Conservation (phyloP, 2,329 filamentous ascomycete genomes). For the Podosphaera fusca region DNA sequence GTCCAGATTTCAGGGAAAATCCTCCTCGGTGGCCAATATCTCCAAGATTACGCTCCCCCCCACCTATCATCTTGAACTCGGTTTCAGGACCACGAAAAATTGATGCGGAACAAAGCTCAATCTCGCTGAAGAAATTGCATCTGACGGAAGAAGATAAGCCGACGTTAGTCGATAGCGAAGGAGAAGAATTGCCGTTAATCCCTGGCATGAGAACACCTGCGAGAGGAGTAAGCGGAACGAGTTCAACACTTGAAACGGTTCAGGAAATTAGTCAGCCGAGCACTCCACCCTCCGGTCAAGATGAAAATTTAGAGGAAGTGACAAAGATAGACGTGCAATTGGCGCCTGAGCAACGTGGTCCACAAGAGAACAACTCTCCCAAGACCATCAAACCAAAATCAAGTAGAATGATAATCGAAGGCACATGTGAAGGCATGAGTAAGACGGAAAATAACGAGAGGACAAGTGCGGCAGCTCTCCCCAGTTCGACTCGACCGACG, state of each 20-base stretch:
- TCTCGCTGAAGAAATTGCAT: conserved; percentile 23
- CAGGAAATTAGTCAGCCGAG: conserved; percentile 67
- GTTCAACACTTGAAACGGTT: conserved; percentile 60
- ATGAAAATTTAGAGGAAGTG: conserved; percentile 26
- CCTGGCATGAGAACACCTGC: conserved; percentile 33
- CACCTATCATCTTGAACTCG: conserved; percentile 31
- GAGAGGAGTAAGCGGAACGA: conserved; percentile 33
- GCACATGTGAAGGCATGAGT: conserved; percentile 42
- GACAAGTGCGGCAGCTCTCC: conserved; percentile 10
- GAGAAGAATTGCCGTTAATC: conserved; percentile 11
- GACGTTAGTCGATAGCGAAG: conserved; percentile 8
- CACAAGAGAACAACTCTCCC: conserved; percentile 11
- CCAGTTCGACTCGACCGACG: conserved; percentile 16
- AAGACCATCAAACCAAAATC: conserved; percentile 24
- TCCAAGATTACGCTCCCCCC: conserved; percentile 55
- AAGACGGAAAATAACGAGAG: conserved; percentile 22
- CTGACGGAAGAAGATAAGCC: conserved; percentile 18
- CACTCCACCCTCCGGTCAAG: conserved; percentile 32
- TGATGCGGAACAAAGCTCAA: conserved; percentile 28
- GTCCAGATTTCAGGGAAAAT: conserved; percentile 28
- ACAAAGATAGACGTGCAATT: conserved; percentile 23
- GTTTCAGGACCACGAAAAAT: conserved; percentile 22
- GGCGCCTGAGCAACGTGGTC: conserved; percentile 17
- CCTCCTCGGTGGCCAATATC: conserved; percentile 56
- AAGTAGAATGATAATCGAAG: conserved; percentile 25